phyloP scores from a whole-genome alignment of 1,284 basidiomycete species.

The Quambalaria eucalypti region DNA sequence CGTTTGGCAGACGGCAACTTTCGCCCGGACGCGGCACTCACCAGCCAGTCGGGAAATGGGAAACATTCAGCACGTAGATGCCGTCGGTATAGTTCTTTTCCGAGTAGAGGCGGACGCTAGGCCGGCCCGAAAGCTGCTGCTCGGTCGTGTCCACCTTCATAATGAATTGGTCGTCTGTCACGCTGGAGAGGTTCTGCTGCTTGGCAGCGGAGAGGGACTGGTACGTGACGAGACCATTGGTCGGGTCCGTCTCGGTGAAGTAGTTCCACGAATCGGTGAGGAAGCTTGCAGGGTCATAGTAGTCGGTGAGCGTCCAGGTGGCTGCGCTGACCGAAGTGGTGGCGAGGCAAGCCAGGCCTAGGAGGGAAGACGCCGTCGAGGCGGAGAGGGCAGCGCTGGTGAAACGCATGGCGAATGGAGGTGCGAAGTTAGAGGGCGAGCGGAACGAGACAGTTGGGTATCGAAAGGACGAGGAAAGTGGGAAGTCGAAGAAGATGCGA shows the following conservation, averaged over 20 bases:
- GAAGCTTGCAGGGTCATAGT: neutral
- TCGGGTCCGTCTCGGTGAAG: neutral
- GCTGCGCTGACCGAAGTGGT: neutral
- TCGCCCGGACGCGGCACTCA: neutral
- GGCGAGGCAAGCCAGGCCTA: neutral
- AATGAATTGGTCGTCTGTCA: constrained; percentile 23
- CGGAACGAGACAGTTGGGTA: no score
- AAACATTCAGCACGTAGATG: constrained; percentile 20
- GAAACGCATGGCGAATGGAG: neutral
- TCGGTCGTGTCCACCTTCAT: constrained; percentile 33
- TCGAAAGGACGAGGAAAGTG: no score
- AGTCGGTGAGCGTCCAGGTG: neutral
- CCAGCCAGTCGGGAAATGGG: neutral
- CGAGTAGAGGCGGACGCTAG: constrained; percentile 34
- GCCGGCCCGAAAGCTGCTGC: constrained; percentile 19
- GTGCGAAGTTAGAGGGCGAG: no score
- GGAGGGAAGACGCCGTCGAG: neutral
- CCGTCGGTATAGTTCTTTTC: constrained; percentile 33
- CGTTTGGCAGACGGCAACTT: neutral
- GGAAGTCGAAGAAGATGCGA: no score
- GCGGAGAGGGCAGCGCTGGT: neutral
- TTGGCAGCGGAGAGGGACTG: constrained; percentile 15
- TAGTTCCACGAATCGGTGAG: neutral
- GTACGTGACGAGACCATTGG: constrained; percentile 36
- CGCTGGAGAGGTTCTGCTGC: constrained; percentile 29